phyloP scores from a whole-genome alignment of 2,329 filamentous ascomycete genomes.

The Xylaria polymorpha region DNA sequence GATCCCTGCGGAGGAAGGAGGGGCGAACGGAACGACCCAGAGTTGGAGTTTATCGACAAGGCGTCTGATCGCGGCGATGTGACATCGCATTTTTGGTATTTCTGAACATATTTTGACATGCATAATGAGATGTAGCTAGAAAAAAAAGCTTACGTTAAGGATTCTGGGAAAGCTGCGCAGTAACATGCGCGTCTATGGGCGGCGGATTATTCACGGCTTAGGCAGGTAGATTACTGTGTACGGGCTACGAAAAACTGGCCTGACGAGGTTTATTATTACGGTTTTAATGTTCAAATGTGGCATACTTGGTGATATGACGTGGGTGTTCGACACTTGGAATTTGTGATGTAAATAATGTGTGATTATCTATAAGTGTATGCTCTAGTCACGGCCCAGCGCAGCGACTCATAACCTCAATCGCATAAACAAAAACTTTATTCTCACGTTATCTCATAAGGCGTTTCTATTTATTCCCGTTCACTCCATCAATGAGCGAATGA shows the following conservation, averaged over 20 bases:
- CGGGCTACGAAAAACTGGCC: not conserved
- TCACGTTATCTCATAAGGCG: too few species aligned
- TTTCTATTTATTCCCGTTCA: too few species aligned
- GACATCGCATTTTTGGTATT: not conserved
- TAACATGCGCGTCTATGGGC: not conserved
- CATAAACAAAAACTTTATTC: too few species aligned
- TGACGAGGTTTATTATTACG: constrained; percentile 1
- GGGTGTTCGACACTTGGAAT: not conserved
- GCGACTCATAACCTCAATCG: too few species aligned
- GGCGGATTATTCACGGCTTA: not conserved
- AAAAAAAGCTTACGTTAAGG: not conserved
- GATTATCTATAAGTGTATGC: too few species aligned
- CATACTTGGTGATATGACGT: constrained; percentile 2
- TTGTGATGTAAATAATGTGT: not conserved
- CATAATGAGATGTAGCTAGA: constrained; percentile 13
- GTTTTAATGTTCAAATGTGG: constrained; percentile 6
- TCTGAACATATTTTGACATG: constrained; percentile 11
- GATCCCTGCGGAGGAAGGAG: not conserved
- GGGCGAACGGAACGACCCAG: not conserved
- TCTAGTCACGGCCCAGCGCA: too few species aligned
- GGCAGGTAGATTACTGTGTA: not conserved
- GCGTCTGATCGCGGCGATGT: constrained; percentile 9
- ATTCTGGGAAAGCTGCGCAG: not conserved
- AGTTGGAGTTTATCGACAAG: constrained; percentile 7
- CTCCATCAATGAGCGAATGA: not conserved